Conservation (phyloP, 2,329 filamentous ascomycete genomes). For the Talaromyces albobiverticillius region DNA sequence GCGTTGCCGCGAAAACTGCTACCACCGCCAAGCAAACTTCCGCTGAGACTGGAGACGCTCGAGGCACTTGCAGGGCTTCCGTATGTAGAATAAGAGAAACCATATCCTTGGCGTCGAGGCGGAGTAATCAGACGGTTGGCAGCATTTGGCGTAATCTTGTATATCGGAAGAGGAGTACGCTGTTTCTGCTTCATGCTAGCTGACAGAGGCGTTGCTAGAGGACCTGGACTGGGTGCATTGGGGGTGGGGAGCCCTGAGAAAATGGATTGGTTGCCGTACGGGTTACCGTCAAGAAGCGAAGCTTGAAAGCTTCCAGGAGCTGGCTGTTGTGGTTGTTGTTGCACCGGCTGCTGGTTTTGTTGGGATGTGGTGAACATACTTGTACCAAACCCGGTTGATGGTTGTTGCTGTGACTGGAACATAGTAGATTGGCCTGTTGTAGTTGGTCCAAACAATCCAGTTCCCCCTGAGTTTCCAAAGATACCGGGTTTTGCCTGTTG, state of each 20-base stretch:
- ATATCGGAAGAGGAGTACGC: slow-evolving; percentile 76
- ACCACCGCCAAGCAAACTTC: slow-evolving; percentile 56
- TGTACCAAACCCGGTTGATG: slow-evolving; percentile 29
- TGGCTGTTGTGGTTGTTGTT: slow-evolving; percentile 53
- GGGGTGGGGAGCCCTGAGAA: slow-evolving; percentile 70
- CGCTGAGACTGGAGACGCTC: slow-evolving; percentile 68
- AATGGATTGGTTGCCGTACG: slow-evolving; percentile 84
- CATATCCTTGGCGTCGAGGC: slow-evolving; percentile 76
- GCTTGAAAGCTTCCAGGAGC: slow-evolving; percentile 60
- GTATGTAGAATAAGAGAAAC: slow-evolving; percentile 90
- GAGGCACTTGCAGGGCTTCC: slow-evolving; percentile 71
- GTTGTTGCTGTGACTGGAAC: slow-evolving; percentile 45
- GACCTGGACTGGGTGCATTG: slow-evolving; percentile 70
- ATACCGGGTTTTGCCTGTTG: slow-evolving; percentile 52
- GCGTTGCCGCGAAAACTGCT: slow-evolving; percentile 33
- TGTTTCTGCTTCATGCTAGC: slow-evolving; percentile 74
- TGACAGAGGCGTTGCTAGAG: slow-evolving; percentile 84
- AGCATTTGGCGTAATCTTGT: slow-evolving; percentile 79
- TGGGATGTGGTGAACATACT: slow-evolving; percentile 55
- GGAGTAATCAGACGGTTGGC: slow-evolving; percentile 78
- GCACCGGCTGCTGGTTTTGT: slow-evolving; percentile 49
- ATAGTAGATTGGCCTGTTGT: slow-evolving; percentile 29
- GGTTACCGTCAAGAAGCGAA: slow-evolving; percentile 77
- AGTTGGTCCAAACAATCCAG: slow-evolving; percentile 44
- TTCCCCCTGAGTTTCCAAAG: slow-evolving; percentile 48